Base-by-base conservation (phyloP, 1,284 basidiomycete species). In the Boletus mariae region DNA sequence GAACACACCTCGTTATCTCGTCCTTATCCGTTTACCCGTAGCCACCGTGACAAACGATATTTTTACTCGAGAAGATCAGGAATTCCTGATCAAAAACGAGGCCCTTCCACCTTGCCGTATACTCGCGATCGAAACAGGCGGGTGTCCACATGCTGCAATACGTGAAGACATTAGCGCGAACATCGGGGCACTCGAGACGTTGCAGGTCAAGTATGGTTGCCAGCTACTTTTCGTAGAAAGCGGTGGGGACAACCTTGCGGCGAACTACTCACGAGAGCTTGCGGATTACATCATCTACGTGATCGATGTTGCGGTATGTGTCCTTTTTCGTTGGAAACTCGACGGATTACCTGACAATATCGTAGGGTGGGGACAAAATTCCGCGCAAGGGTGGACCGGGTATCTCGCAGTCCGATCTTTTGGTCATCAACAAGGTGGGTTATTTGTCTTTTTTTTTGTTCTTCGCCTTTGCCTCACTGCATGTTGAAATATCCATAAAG, bases 251-350 rank as follows among this genome's bases (percentile, higher is more conserved):
- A 98, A 98, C 69, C 78, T 98, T 9, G 94, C 87, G 52, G 96
- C 96, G 5, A 97, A 97, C 71, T 98, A 98, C 71, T 94, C 91
- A 43, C 80, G 95, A 54, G 96, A 99, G 71, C 75, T 99, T 45
- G 95, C 97, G 10, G 96, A 99, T 71, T 98, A 95, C 69, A 98
- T 98, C 69, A 92, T 97, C 68, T 94, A 95, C 71, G 93, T 95
- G 40, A 92, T 94, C 56, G 87, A 90, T 65, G 87, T 90, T 58
- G 81, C 88, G 54, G 87, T 87, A 59, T 65, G 82, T 59, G 20
- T 11, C 25, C 23, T 6, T 20, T 6, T 45, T 9, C 50, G 48
- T 59, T 37, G 51, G 57, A 32, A 37, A 48, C 26, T 13, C n/a
- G 43, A 58, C 59, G 9, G 32, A 13, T 42, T 42, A 41, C 26